These are phyloP conservation scores for Daedalea quercina DNA, from an alignment of 768 basidiomycete species.

Conservation along the genomic window DNA sequence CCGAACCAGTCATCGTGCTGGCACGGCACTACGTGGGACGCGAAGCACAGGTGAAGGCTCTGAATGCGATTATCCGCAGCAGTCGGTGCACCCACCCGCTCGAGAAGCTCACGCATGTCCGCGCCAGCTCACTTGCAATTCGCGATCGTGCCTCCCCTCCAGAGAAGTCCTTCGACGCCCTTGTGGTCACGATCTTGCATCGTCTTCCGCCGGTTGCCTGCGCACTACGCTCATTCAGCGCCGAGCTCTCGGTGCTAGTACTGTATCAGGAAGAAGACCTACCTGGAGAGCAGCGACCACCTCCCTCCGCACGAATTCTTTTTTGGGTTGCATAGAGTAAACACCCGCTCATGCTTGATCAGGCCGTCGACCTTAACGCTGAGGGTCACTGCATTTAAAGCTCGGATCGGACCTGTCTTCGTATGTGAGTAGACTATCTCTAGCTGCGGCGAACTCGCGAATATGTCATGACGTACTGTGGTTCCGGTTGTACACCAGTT, in stretches of 20 bases:
- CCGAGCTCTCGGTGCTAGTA: no score
- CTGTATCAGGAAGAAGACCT: neutral
- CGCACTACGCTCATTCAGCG: slow-evolving; percentile 13
- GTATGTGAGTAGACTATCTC: neutral
- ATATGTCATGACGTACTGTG: no score
- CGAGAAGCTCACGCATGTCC: slow-evolving; percentile 14
- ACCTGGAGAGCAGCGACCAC: slow-evolving; percentile 23
- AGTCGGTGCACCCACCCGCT: neutral
- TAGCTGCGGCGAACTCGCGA: neutral
- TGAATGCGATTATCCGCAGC: neutral
- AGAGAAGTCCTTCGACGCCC: slow-evolving; percentile 20
- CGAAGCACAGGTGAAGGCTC: slow-evolving; percentile 17
- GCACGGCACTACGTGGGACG: slow-evolving; percentile 12
- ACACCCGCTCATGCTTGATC: no score
- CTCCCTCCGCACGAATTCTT: slow-evolving; percentile 13
- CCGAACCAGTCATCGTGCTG: slow-evolving; percentile 16
- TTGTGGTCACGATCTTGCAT: slow-evolving; percentile 16
- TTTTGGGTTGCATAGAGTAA: neutral
- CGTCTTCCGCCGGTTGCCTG: slow-evolving; percentile 21
- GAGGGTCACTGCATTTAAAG: no score
- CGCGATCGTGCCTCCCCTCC: slow-evolving; percentile 54
- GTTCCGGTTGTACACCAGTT: slow-evolving; percentile 65
- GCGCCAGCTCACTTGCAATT: slow-evolving; percentile 62
- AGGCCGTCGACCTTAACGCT: no score
- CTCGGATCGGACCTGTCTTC: no score